Evolutionary conservation across 164 flowering plant species (phyloP), one percentile per base, ranked within the genome.

Genomic region (Amborella trichopoda): DNA sequence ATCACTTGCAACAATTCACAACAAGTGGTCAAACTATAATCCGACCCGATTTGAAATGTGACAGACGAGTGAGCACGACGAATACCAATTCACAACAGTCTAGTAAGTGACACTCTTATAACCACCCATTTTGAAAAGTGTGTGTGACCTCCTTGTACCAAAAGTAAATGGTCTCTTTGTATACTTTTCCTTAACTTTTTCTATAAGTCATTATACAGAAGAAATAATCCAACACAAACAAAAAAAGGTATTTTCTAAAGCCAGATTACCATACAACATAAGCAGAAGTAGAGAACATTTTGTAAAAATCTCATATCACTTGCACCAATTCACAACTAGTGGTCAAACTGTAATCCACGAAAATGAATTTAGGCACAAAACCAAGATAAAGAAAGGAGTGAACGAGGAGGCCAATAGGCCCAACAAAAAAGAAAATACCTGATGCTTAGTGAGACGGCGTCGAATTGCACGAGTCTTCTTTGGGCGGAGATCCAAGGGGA

Each of bases 391-490:
- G 14, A 8, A 30, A 30, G 34, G 34, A 30, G 46, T 28, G 36
- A 38, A 2, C 3, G 12, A 46, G 3, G 23, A 24, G 23, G 17
- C 26, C 8, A 23, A 11, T 21, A 44, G 27, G 3, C 10, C 16
- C 6, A 38, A 19, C 9, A 16, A 8, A 18, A 9, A 19, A 17
- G 14, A 6, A 3, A 12, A 20, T 57, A 75, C 78, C 78, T 74
- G 78, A 32, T 72, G 75, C 49, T 74, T 72, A 42, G 83, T 72
- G 8, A 74, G 74, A 2, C 76, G 60, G 21, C 63, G 66, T 3
- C 80, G 45, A 28, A 77, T 74, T 27, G 83, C 83, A 26, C 83
- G 63, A 40, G 83, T 77, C 46, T 77, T 77, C 70, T 77, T 77
- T 12, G 83, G 78, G 26, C 80, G 77, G 25, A 77, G 59, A 62